Evolutionary conservation across 2,329 filamentous ascomycete genomes (phyloP).

Genomic region (Aspergillus sp.): DNA sequence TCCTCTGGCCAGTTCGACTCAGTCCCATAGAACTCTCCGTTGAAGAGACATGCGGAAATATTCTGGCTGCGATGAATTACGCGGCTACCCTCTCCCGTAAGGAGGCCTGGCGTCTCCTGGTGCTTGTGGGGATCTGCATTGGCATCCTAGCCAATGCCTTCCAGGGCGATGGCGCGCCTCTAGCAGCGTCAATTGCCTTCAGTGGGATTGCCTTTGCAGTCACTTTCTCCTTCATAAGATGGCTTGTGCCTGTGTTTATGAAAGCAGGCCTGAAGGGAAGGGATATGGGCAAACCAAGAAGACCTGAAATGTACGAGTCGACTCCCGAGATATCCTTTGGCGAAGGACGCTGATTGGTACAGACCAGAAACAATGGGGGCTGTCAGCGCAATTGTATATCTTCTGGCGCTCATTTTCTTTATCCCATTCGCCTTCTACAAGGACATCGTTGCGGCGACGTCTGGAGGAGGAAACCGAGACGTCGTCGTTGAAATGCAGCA

Average conservation of each 20-base stretch:
- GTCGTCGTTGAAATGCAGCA: constrained; percentile 64
- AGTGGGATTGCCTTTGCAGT: constrained; percentile 74
- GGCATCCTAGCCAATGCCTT: constrained; percentile 70
- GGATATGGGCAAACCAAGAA: constrained; percentile 71
- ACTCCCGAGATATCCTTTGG: neutral
- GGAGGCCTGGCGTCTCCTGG: constrained; percentile 50
- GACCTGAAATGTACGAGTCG: constrained; percentile 58
- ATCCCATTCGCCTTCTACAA: constrained; percentile 98
- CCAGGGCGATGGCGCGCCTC: constrained; percentile 73
- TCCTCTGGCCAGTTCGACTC: neutral
- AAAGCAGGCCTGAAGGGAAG: constrained; percentile 78
- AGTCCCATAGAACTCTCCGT: neutral
- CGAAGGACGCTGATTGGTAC: constrained; percentile 1
- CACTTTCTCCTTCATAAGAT: constrained; percentile 78
- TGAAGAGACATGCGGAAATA: constrained; percentile 3
- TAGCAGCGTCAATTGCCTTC: constrained; percentile 80
- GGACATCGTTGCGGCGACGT: constrained; percentile 90
- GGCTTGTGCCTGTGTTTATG: constrained; percentile 86
- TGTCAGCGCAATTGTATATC: constrained; percentile 83
- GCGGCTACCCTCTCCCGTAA: constrained; percentile 37
- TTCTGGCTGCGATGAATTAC: constrained; percentile 21
- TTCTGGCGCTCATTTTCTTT: constrained; percentile 80
- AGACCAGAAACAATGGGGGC: constrained; percentile 94
- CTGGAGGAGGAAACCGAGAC: constrained; percentile 84
- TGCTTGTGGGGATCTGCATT: constrained; percentile 59